Evolutionary conservation across 2,329 filamentous ascomycete species (phyloP).

Genomic region (Sporothrix phasma): DNA sequence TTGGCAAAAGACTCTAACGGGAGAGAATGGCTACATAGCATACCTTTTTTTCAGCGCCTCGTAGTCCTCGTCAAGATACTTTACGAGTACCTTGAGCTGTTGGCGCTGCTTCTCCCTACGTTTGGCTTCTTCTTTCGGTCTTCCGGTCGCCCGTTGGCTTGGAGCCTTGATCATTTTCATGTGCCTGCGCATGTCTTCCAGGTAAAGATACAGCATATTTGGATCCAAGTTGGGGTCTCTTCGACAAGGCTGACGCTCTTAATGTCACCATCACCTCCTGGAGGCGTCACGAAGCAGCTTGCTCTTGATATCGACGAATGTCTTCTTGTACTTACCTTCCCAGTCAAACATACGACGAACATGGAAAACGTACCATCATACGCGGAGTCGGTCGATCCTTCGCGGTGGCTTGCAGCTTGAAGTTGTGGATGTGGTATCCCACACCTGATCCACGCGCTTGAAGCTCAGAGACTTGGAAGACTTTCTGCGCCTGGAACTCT

Average conservation of each 20-base stretch:
- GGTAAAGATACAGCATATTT: constrained; percentile 63
- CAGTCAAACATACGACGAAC: constrained; percentile 74
- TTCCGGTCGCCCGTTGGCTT: constrained; percentile 40
- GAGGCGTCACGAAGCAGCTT: constrained; percentile 64
- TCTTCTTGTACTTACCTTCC: constrained; percentile 67
- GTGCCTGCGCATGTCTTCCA: constrained; percentile 61
- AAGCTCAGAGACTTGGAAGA: constrained; percentile 29
- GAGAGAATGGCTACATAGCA: not conserved
- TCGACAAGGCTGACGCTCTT: constrained; percentile 73
- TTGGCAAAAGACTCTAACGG: not conserved
- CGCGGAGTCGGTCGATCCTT: constrained; percentile 36
- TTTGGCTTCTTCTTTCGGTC: constrained; percentile 53
- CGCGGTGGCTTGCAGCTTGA: constrained; percentile 46
- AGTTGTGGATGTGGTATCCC: constrained; percentile 42
- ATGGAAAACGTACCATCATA: constrained; percentile 78
- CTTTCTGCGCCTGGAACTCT: constrained; percentile 13
- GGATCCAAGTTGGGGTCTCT: constrained; percentile 66
- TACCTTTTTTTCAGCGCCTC: constrained; percentile 58
- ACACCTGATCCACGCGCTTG: constrained; percentile 45
- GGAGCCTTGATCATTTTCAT: constrained; percentile 52
- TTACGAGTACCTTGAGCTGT: constrained; percentile 52
- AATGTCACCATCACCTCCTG: constrained; percentile 61
- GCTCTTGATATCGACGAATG: constrained; percentile 76
- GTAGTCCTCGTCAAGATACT: constrained; percentile 54
- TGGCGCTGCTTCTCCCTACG: constrained; percentile 47